These are phyloP conservation scores for Rhytidiadelphus loreus DNA, from an alignment of 225 moss, liverwort and hornwort species.

Conservation along the genomic window DNA sequence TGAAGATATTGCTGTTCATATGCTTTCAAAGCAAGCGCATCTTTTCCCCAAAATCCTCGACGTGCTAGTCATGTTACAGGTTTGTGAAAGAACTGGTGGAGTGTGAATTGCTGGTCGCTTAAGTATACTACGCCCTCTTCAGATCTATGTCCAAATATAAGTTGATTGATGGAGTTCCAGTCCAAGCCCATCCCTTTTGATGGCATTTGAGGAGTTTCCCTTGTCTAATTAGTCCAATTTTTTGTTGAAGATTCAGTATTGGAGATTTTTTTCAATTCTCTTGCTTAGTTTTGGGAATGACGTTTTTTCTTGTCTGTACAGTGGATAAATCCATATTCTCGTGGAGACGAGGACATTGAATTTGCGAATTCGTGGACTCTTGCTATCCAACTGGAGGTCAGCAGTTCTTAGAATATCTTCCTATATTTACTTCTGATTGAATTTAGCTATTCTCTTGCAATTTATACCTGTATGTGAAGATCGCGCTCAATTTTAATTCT, in stretches of 20 bases:
- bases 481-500: not conserved
- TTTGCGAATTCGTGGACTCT: slow-evolving; percentile 39
- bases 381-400: slow-evolving; percentile 54
- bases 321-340: slow-evolving; percentile 44
- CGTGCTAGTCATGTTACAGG: slow-evolving; percentile 42
- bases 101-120: not conserved
- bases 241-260: not conserved
- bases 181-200: not conserved
- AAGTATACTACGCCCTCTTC: not conserved
- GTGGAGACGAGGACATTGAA: not conserved
- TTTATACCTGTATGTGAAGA: not conserved
- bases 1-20: slow-evolving; percentile 32
- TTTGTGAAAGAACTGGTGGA: not conserved
- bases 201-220: not conserved
- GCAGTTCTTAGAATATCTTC: not conserved
- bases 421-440: not conserved
- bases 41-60: slow-evolving; percentile 22
- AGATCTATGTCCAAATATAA: not conserved
- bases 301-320: slow-evolving; percentile 4
- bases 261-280: not conserved
- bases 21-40: slow-evolving; percentile 17
- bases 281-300: not conserved
- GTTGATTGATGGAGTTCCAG: not conserved
- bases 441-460: not conserved
- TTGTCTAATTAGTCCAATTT: not conserved